phyloP scores from a whole-genome alignment of 768 basidiomycete species.

The Lentinula edodes region DNA sequence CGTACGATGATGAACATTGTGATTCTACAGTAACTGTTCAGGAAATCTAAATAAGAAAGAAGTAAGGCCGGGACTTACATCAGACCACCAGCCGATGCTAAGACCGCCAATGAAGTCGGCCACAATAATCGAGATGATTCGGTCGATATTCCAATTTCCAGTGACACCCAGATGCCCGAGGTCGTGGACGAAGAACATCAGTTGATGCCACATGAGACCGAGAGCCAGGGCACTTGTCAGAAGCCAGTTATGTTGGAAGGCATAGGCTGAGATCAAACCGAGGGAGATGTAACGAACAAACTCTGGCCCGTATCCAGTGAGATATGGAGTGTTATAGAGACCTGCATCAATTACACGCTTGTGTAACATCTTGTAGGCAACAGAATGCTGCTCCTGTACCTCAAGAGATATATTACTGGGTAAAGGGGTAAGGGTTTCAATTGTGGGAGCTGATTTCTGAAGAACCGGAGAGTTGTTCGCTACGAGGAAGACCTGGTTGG shows the following conservation, averaged over 20 bases:
- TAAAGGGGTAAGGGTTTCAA: constrained; percentile 45
- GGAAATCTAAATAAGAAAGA: constrained; percentile 4
- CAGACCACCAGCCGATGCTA: constrained; percentile 97
- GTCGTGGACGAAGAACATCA: constrained; percentile 90
- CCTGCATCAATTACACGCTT: constrained; percentile 69
- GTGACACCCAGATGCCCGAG: constrained; percentile 94
- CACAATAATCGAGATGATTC: constrained; percentile 70
- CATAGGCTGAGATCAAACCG: constrained; percentile 49
- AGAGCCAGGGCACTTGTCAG: constrained; percentile 73
- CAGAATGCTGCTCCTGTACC: constrained; percentile 60
- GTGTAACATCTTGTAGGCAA: constrained; percentile 79
- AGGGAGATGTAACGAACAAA: constrained; percentile 72
- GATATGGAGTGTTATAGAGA: constrained; percentile 77
- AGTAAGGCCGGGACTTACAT: constrained; percentile 51
- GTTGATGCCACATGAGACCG: constrained; percentile 92
- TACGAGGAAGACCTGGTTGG: constrained; percentile 61
- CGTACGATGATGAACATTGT: constrained; percentile 95
- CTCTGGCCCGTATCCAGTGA: constrained; percentile 89
- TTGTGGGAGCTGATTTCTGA: constrained; percentile 25
- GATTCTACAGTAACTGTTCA: constrained; percentile 49
- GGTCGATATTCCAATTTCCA: constrained; percentile 77
- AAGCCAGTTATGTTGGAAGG: constrained; percentile 63
- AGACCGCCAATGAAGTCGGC: constrained; percentile 89
- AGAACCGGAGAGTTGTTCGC: constrained; percentile 24
- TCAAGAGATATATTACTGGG: constrained; percentile 50